Evolutionary conservation across 2,329 filamentous ascomycete species (phyloP).

Genomic region (Coleophoma eucalyptorum): DNA sequence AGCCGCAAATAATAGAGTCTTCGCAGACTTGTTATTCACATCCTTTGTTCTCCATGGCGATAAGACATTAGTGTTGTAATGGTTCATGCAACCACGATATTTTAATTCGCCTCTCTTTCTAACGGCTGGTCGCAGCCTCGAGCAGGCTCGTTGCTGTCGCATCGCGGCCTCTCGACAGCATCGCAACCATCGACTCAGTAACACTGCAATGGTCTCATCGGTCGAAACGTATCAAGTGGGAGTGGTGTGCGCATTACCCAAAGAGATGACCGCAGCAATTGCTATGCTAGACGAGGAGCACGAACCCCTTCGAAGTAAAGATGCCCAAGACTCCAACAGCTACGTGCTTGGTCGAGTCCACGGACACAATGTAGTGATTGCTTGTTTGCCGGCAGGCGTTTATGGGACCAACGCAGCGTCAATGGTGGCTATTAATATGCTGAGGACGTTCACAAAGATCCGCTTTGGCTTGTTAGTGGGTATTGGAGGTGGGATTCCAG

Average conservation of each 20-base stretch:
- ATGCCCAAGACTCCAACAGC: slow-evolving; percentile 13
- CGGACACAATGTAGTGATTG: slow-evolving; percentile 30
- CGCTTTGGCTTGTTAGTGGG: slow-evolving; percentile 37
- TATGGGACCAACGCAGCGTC: slow-evolving; percentile 30
- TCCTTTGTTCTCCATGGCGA: too few relatives aligned
- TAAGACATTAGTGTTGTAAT: too few relatives aligned
- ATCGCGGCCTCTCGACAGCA: too few relatives aligned
- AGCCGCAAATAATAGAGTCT: too few relatives aligned
- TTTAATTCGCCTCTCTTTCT: too few relatives aligned
- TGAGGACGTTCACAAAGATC: slow-evolving; percentile 26
- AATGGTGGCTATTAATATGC: slow-evolving; percentile 26
- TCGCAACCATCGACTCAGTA: too few relatives aligned
- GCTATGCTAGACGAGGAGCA: slow-evolving; percentile 17
- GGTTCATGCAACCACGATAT: too few relatives aligned
- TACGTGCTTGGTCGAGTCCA: slow-evolving; percentile 25
- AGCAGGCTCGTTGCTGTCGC: too few relatives aligned
- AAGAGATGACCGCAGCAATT: slow-evolving; percentile 13
- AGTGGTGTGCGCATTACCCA: slow-evolving; percentile 15
- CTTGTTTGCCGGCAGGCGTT: slow-evolving; percentile 26
- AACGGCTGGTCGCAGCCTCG: too few relatives aligned
- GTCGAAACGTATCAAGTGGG: slow-evolving; percentile 2
- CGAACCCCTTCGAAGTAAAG: neutral
- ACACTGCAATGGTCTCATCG: too few relatives aligned
- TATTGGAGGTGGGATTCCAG: slow-evolving; percentile 27
- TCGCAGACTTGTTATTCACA: too few relatives aligned